These are phyloP conservation scores for Termitomyces sp. DNA, from an alignment of 768 basidiomycete species.

Conservation along the genomic window DNA sequence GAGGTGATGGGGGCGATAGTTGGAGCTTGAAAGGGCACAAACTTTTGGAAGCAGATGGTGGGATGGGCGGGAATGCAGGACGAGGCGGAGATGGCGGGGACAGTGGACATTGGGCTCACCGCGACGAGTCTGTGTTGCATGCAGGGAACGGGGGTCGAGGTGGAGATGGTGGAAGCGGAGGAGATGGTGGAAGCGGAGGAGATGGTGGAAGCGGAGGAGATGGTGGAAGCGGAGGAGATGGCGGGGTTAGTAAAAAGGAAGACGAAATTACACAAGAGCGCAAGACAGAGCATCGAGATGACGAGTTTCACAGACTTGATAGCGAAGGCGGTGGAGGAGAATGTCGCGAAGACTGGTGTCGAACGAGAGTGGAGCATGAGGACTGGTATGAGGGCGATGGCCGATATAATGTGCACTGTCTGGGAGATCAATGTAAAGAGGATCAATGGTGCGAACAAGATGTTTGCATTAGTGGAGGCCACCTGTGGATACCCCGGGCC, in stretches of 20 bases:
- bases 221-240: background rate
- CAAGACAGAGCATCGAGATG: background rate
- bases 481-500: background rate
- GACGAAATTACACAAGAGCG: background rate
- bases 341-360: background rate
- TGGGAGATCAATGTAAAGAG: background rate
- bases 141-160: slow-evolving; percentile 2
- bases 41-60: background rate
- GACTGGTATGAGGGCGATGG: background rate
- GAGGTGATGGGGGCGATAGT: slow-evolving; percentile 3
- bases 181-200: background rate
- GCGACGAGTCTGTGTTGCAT: background rate
- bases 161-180: background rate
- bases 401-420: background rate
- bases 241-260: background rate
- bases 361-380: background rate
- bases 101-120: background rate
- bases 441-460: background rate
- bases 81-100: slow-evolving; percentile 1
- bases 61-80: slow-evolving; percentile 1
- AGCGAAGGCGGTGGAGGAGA: background rate
- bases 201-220: background rate
- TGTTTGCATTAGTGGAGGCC: background rate
- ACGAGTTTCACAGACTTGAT: background rate
- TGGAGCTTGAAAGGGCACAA: background rate